Evolutionary conservation across 805 yeast genomes (phyloP).

Genomic region (Wickerhamiella dianesei): DNA sequence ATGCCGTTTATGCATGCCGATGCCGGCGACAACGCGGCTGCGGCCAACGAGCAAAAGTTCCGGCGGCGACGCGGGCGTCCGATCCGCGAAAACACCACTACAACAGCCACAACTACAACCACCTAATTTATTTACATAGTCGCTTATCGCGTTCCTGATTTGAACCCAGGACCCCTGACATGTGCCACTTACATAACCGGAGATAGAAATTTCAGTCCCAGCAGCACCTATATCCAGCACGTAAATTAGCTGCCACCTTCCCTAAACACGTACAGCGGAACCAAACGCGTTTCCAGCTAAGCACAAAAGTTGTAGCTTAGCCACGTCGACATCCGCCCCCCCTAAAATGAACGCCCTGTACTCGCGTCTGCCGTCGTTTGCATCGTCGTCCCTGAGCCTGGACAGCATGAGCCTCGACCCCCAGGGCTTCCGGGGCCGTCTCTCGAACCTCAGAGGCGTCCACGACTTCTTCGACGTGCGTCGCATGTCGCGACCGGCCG

Average conservation of each 20-base stretch:
- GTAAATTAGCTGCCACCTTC: neutral
- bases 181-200: neutral
- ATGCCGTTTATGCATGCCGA: slow-evolving; percentile 12
- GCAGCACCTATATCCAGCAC: neutral
- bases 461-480: slow-evolving; percentile 89
- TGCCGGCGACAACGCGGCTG: neutral
- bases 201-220: neutral
- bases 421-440: slow-evolving; percentile 37
- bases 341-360: slow-evolving; percentile 15
- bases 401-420: slow-evolving; percentile 13
- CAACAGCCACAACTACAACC: neutral
- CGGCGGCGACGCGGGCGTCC: neutral
- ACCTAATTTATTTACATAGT: neutral
- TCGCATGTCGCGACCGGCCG: slow-evolving; percentile 79
- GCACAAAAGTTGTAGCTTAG: too few relatives aligned
- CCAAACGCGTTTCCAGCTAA: too few relatives aligned
- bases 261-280: too few relatives aligned
- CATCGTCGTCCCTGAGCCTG: slow-evolving; percentile 8
- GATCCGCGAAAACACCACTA: neutral
- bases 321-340: too few relatives aligned
- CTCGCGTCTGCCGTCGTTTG: slow-evolving; percentile 14
- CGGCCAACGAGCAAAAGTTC: neutral
- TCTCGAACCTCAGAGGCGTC: slow-evolving; percentile 69
- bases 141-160: too few relatives aligned
- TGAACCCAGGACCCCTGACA: too few relatives aligned